Evolutionary conservation across 805 yeast genomes (phyloP).

Genomic region (Candida rishiriensis): DNA sequence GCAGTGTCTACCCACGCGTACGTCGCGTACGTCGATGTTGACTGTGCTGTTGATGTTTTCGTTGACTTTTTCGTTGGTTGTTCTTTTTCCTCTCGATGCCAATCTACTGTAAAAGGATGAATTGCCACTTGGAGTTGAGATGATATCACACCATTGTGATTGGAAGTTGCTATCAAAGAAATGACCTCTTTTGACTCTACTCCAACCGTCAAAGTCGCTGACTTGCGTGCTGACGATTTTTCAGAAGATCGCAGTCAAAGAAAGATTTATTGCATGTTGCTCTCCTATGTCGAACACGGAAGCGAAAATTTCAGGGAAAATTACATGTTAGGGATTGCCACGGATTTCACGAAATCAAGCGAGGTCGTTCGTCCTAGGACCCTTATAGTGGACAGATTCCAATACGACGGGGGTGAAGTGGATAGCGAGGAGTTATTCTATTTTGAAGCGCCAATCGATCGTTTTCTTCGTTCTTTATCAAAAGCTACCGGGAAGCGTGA

Average conservation of each 20-base stretch:
- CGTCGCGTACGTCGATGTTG: too few species aligned
- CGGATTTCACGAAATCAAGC: constrained; percentile 21
- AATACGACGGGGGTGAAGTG: constrained; percentile 1
- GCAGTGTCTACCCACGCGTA: too few species aligned
- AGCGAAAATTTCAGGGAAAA: not conserved
- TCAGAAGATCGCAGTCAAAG: constrained; percentile 4
- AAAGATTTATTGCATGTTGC: constrained; percentile 13
- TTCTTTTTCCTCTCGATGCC: not conserved
- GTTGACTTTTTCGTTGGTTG: too few species aligned
- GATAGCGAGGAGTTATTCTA: constrained; percentile 6
- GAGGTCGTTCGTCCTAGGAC: constrained; percentile 1
- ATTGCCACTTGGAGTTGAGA: too few species aligned
- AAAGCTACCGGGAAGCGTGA: not conserved
- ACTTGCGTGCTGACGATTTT: constrained; percentile 3
- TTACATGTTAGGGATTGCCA: constrained; percentile 9
- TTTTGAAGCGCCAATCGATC: constrained; percentile 9
- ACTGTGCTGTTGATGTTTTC: too few species aligned
- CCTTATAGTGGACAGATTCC: constrained; percentile 5
- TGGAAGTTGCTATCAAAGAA: too few species aligned
- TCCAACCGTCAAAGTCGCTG: constrained; percentile 5
- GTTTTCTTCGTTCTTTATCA: constrained; percentile 3
- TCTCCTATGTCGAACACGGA: constrained; percentile 9
- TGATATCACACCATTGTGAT: not conserved
- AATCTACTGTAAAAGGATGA: too few species aligned
- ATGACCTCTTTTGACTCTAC: not conserved